phyloP scores from a whole-genome alignment of 306 rosid species.

The Geum urbanum region DNA sequence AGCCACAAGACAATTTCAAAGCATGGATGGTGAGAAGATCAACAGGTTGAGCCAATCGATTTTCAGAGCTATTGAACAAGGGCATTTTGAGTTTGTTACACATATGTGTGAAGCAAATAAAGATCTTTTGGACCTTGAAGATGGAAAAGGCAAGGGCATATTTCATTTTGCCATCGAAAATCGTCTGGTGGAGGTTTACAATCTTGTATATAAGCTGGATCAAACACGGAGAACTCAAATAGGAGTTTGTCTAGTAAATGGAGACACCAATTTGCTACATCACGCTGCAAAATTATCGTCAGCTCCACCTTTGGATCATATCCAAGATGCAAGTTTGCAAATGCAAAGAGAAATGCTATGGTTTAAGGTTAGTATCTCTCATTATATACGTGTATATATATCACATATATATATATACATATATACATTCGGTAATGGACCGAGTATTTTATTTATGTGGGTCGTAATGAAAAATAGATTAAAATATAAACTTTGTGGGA shows the following conservation, averaged over 20 bases:
- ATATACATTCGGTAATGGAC: no score
- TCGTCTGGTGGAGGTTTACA: neutral
- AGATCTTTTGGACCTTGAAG: fast-evolving
- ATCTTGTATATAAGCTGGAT: neutral
- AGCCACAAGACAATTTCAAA: neutral
- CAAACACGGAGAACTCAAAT: neutral
- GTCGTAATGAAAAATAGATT: no score
- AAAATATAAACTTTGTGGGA: no score
- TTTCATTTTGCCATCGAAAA: neutral
- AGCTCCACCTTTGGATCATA: neutral
- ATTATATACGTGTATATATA: no score
- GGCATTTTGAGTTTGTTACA: neutral
- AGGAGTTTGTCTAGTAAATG: neutral
- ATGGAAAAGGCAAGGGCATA: neutral
- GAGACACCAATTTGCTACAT: neutral
- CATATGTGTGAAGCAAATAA: neutral
- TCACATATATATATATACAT: no score
- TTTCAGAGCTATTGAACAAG: neutral
- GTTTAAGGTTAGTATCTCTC: conserved; percentile 1
- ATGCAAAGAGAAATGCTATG: neutral
- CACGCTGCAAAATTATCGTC: neutral
- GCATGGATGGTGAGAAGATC: neutral
- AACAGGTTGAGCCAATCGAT: neutral
- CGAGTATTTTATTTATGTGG: no score
- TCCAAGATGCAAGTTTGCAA: neutral